phyloP scores from a whole-genome alignment of 2,329 filamentous ascomycete species.

The Dothiorella sarmentorum region DNA sequence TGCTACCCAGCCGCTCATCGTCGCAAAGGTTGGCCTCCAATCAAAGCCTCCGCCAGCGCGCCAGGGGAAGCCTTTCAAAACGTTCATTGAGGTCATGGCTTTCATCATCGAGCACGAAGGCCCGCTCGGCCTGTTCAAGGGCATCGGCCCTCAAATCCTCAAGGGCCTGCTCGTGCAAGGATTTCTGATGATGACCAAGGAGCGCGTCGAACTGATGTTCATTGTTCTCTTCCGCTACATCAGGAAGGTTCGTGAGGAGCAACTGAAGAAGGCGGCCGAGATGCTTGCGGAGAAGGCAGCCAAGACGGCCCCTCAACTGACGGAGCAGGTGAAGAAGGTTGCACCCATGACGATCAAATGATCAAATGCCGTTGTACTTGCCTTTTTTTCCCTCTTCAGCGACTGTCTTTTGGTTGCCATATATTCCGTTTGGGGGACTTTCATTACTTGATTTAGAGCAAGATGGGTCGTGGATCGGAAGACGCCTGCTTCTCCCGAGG shows the following conservation, averaged over 20 bases:
- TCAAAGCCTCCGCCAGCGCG: constrained; percentile 83
- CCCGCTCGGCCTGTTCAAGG: constrained; percentile 82
- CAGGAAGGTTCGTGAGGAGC: constrained; percentile 64
- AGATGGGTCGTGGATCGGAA: not conserved
- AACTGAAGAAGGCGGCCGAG: constrained; percentile 65
- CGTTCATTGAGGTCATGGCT: constrained; percentile 88
- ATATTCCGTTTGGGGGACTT: not conserved
- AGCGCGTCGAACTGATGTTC: constrained; percentile 86
- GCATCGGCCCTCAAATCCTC: constrained; percentile 86
- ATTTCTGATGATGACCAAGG: constrained; percentile 98
- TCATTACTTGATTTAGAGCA: constrained; percentile 1
- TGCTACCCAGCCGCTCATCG: constrained; percentile 89
- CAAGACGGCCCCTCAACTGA: constrained; percentile 26
- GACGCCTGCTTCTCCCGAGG: not conserved
- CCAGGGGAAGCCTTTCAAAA: constrained; percentile 87
- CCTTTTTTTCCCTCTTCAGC: not conserved
- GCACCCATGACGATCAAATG: constrained; percentile 40
- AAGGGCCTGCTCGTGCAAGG: constrained; percentile 94
- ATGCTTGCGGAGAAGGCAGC: constrained; percentile 57
- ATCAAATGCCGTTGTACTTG: not conserved
- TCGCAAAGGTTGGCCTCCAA: constrained; percentile 95
- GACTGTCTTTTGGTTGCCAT: not conserved
- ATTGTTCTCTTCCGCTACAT: constrained; percentile 82
- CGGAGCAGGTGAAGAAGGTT: constrained; percentile 48
- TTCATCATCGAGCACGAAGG: constrained; percentile 93